phyloP scores from a whole-genome alignment of 257 asterid genomes.

The Nicotiana otophora region DNA sequence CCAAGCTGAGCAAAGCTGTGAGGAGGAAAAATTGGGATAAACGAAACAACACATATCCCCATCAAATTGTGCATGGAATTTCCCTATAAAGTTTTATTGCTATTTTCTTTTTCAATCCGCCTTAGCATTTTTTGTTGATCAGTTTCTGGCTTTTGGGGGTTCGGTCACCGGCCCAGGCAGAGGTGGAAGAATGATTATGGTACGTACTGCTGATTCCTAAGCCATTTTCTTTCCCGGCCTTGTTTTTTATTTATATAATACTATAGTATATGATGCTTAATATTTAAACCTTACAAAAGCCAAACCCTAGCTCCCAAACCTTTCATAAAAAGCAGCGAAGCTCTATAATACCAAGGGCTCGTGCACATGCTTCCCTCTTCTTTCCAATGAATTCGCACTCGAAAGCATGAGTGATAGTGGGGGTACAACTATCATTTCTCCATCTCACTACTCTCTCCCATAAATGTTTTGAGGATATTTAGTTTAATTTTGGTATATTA shows the following conservation, averaged over 20 bases:
- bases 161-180: not conserved
- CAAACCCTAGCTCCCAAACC: not conserved
- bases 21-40: constrained; percentile 17
- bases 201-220: not conserved
- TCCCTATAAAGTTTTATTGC: not conserved
- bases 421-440: not conserved
- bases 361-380: not conserved
- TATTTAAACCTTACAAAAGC: not conserved
- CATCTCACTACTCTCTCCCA: not conserved
- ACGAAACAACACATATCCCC: constrained; percentile 19
- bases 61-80: constrained; percentile 17
- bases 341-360: not conserved
- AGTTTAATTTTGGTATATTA: not conserved
- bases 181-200: not conserved
- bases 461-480: not conserved
- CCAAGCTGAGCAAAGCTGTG: not conserved
- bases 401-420: not conserved
- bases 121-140: not conserved
- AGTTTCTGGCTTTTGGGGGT: not conserved
- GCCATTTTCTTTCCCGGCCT: not conserved
- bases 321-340: not conserved
- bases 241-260: not conserved
- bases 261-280: not conserved
- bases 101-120: not conserved
- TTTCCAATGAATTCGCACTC: not conserved